Conservation (phyloP, 352 stramenopile species). For the Globisporangium mamillatum region DNA sequence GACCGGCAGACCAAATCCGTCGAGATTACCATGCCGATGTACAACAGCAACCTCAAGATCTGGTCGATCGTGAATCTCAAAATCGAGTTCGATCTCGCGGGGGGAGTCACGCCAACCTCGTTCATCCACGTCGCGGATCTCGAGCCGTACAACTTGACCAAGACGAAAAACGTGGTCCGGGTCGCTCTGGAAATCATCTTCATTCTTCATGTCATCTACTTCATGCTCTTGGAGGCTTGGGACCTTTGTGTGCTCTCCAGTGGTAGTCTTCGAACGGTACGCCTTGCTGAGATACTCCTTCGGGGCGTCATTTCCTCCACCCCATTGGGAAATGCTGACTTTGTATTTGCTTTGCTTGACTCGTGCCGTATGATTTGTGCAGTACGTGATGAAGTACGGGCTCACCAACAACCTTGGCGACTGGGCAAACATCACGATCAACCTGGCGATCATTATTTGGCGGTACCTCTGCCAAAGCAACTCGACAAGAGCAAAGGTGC, state of each 20-base stretch:
- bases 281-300: constrained; percentile 7
- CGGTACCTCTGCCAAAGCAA: constrained; percentile 52
- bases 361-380: neutral
- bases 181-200: constrained; percentile 46
- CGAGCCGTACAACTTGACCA: constrained; percentile 63
- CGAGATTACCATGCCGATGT: constrained; percentile 53
- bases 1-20: constrained; percentile 60
- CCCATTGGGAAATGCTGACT: neutral
- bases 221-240: constrained; percentile 60
- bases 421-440: constrained; percentile 62
- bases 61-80: constrained; percentile 59
- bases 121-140: constrained; percentile 58
- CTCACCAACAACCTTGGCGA: constrained; percentile 65
- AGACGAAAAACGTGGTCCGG: constrained; percentile 43
- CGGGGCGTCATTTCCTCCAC: neutral
- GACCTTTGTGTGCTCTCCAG: constrained; percentile 61
- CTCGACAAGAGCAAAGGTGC: constrained; percentile 30
- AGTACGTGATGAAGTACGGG: constrained; percentile 68
- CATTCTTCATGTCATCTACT: constrained; percentile 52
- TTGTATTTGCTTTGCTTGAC: neutral
- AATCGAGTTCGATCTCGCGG: constrained; percentile 57
- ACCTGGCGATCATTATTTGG: constrained; percentile 54
- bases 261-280: constrained; percentile 41
- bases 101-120: constrained; percentile 39
- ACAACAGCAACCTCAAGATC: constrained; percentile 61